Evolutionary conservation across 345 rosid genomes (phyloP).

Genomic region (Acer yangbiense): DNA sequence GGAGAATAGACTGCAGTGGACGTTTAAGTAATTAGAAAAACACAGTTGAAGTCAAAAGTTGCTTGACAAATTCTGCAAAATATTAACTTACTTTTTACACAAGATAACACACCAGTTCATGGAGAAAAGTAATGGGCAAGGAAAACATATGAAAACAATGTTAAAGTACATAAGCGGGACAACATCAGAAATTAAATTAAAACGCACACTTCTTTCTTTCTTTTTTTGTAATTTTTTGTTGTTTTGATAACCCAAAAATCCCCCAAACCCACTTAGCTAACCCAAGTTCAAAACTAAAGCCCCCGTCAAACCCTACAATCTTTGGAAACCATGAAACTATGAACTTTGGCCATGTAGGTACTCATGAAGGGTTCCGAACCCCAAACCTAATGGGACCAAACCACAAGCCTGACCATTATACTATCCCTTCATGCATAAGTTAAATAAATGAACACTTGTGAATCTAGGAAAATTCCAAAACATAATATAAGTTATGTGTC

Average conservation of each 20-base stretch:
- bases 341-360: no score
- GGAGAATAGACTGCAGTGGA: not conserved
- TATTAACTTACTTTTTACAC: not conserved
- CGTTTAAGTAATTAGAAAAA: not conserved
- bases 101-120: not conserved
- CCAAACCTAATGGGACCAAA: no score
- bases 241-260: no score
- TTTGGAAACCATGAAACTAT: no score
- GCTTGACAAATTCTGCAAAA: not conserved
- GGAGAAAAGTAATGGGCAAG: not conserved
- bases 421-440: no score
- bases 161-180: not conserved
- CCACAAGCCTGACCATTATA: no score
- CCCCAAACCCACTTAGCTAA: no score
- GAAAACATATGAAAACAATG: not conserved
- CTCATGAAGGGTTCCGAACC: no score
- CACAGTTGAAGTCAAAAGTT: slow-evolving; percentile 1
- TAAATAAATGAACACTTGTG: not conserved
- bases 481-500: not conserved
- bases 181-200: not conserved
- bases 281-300: no score
- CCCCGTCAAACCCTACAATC: no score
- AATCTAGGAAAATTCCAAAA: not conserved
- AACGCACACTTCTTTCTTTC: no score
- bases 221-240: no score